phyloP scores from a whole-genome alignment of 2,329 filamentous ascomycete genomes.

The Talaromyces sp. region DNA sequence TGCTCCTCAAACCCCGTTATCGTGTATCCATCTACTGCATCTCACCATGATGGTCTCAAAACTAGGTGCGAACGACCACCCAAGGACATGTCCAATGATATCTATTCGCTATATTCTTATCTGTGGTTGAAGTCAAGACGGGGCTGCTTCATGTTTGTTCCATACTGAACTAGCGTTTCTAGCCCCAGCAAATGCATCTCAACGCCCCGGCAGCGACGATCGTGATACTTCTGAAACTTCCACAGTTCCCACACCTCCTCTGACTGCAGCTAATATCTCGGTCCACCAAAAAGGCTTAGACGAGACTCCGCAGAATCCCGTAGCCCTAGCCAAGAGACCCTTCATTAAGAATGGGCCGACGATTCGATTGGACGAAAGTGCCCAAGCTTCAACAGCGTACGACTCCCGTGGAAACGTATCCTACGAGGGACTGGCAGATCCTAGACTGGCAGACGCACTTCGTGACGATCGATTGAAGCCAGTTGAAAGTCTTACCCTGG shows the following conservation, averaged over 20 bases:
- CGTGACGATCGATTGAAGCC: neutral
- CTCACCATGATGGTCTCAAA: neutral
- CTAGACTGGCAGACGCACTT: neutral
- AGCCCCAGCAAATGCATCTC: constrained; percentile 1
- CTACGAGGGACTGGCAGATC: neutral
- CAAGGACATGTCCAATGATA: neutral
- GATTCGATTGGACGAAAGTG: neutral
- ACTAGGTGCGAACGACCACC: constrained; percentile 8
- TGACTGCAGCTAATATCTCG: neutral
- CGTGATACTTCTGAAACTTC: neutral
- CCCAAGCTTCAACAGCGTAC: neutral
- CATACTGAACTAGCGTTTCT: constrained; percentile 8
- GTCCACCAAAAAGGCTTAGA: neutral
- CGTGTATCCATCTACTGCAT: neutral
- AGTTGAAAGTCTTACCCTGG: neutral
- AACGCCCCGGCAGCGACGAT: neutral
- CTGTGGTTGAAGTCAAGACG: neutral
- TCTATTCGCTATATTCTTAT: neutral
- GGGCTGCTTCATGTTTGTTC: neutral
- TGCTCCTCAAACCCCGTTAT: neutral
- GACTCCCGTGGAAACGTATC: neutral
- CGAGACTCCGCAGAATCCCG: neutral
- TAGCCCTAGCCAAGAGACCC: neutral
- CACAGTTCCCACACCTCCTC: neutral
- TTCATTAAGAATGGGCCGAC: neutral